Percentiles rank a stretch among this genome's conserved stretches.
phyloP scores from a whole-genome alignment of 768 basidiomycete species.

The Mycena pura region DNA sequence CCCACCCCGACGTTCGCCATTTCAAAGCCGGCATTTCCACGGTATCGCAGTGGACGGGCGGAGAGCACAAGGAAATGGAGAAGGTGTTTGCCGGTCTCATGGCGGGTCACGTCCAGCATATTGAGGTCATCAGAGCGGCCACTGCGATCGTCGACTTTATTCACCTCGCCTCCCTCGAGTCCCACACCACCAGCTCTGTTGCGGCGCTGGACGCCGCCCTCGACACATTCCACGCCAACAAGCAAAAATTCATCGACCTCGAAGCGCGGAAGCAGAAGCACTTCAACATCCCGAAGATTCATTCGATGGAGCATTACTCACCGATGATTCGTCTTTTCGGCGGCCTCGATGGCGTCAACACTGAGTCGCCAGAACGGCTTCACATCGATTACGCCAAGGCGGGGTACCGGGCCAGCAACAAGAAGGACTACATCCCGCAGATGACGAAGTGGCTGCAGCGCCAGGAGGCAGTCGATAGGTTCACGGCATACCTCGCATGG shows the following conservation, averaged over 20 bases:
- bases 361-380: conserved; percentile 38
- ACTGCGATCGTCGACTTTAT: conserved; percentile 32
- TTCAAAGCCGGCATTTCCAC: conserved; percentile 42
- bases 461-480: conserved; percentile 32
- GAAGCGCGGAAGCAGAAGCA: conserved; percentile 20
- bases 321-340: conserved; percentile 1
- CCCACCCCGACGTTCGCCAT: conserved; percentile 33
- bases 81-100: conserved; percentile 35
- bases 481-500: conserved; percentile 14
- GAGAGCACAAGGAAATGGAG: conserved; percentile 39
- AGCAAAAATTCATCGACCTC: conserved; percentile 30
- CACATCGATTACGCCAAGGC: conserved; percentile 47
- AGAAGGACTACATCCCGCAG: conserved; percentile 31
- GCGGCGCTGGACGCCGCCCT: conserved; percentile 22
- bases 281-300: conserved; percentile 43
- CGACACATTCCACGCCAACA: conserved; percentile 28
- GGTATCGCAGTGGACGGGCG: conserved; percentile 43
- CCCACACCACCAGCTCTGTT: conserved; percentile 27
- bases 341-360: conserved; percentile 33
- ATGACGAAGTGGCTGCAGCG: conserved; percentile 41
- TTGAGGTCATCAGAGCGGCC: conserved; percentile 35
- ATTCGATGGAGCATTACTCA: conserved; percentile 33
- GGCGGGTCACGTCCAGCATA: conserved; percentile 32
- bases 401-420: conserved; percentile 28
- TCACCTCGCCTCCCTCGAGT: conserved; percentile 24